Evolutionary conservation across 148 eudicot species (phyloP).

Genomic region (Heliosperma pusillum): DNA sequence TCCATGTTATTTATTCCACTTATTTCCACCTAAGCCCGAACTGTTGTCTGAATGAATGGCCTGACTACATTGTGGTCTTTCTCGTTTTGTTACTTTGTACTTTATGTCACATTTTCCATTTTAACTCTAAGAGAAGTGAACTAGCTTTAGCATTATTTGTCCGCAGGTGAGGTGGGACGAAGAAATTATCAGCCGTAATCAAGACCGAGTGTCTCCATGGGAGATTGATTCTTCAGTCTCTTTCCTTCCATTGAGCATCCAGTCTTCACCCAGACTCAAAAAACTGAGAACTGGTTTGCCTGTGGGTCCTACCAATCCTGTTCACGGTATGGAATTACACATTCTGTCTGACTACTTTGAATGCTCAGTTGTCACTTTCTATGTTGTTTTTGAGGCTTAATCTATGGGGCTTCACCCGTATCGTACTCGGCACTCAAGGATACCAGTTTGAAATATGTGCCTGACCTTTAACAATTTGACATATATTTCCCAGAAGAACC

Average conservation of each 20-base stretch:
- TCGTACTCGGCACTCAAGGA: too few species aligned
- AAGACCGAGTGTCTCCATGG: conserved; percentile 89
- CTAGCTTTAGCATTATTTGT: conserved; percentile 10
- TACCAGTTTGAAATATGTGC: too few species aligned
- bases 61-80: neutral
- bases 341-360: neutral
- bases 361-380: neutral
- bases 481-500: too few species aligned
- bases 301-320: conserved; percentile 42
- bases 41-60: neutral
- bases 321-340: conserved; percentile 38
- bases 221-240: conserved; percentile 76
- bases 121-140: neutral
- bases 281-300: conserved; percentile 57
- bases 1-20: too few species aligned
- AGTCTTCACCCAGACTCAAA: conserved; percentile 71
- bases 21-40: too few species aligned
- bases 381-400: too few species aligned
- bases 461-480: too few species aligned
- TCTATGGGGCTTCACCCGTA: too few species aligned
- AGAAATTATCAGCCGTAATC: conserved; percentile 41
- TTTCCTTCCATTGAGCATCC: conserved; percentile 59
- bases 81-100: neutral
- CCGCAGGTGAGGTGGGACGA: conserved; percentile 92
- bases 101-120: conserved; percentile 1